phyloP scores from a whole-genome alignment of 371 early-diverging fungal genomes.

The Mycotypha africana region DNA sequence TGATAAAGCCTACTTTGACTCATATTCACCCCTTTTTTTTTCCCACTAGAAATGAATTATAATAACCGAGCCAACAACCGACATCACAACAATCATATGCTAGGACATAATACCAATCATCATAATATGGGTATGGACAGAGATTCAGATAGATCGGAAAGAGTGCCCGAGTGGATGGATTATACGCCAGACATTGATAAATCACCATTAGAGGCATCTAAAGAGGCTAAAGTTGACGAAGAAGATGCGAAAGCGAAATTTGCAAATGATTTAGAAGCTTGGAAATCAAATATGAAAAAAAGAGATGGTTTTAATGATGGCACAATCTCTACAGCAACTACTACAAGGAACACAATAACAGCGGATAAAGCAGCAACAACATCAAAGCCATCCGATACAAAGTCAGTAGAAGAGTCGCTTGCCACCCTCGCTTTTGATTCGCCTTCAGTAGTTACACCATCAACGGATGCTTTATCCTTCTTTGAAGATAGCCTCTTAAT shows the following conservation, averaged over 20 bases:
- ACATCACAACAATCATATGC: too few relatives aligned
- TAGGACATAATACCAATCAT: too few relatives aligned
- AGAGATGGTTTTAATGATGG: constrained; percentile 43
- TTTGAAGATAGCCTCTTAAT: constrained; percentile 6
- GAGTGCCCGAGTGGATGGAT: constrained; percentile 66
- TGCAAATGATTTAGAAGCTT: constrained; percentile 55
- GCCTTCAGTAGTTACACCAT: not conserved
- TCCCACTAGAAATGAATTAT: too few relatives aligned
- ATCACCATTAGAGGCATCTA: constrained; percentile 1
- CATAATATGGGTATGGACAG: too few relatives aligned
- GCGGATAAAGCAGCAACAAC: not conserved
- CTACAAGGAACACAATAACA: constrained; percentile 2
- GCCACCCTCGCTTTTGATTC: not conserved
- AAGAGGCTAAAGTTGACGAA: constrained; percentile 17
- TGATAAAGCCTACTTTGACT: too few relatives aligned
- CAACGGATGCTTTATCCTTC: constrained; percentile 5
- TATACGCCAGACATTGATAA: constrained; percentile 48
- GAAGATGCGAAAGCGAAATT: constrained; percentile 25
- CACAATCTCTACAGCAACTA: not conserved
- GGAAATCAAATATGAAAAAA: constrained; percentile 62
- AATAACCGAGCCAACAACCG: too few relatives aligned
- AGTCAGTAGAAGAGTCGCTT: not conserved
- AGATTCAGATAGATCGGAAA: constrained; percentile 17
- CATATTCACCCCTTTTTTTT: too few relatives aligned
- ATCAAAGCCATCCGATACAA: not conserved